Evolutionary conservation across 2,329 filamentous ascomycete species (phyloP).

Genomic region (Mariannaea sp.): DNA sequence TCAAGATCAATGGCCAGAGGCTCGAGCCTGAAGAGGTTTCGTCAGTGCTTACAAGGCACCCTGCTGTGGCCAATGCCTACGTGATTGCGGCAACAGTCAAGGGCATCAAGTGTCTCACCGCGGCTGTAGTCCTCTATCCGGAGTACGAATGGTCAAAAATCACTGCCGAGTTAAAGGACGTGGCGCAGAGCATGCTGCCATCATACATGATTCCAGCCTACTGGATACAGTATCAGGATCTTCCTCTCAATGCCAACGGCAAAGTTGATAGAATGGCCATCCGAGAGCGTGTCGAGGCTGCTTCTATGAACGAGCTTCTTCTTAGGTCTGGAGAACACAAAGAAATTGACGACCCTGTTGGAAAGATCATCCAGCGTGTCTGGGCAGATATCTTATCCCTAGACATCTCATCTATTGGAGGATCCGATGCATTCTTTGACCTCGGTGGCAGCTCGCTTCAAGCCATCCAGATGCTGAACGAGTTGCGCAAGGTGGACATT

Average conservation of each 20-base stretch:
- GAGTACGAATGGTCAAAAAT: not conserved
- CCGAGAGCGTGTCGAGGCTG: slow-evolving; percentile 2
- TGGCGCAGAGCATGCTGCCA: slow-evolving; percentile 19
- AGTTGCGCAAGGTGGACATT: slow-evolving; percentile 8
- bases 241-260: slow-evolving; percentile 34
- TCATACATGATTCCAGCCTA: slow-evolving; percentile 34
- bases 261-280: slow-evolving; percentile 29
- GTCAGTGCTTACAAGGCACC: not conserved
- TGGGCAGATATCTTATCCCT: slow-evolving; percentile 11
- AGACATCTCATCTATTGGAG: slow-evolving; percentile 1
- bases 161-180: slow-evolving; percentile 2
- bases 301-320: slow-evolving; percentile 5
- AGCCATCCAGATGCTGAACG: slow-evolving; percentile 4
- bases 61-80: not conserved
- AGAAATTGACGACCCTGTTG: slow-evolving; percentile 4
- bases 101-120: not conserved
- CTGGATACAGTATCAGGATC: slow-evolving; percentile 26
- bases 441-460: slow-evolving; percentile 21
- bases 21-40: slow-evolving; percentile 23
- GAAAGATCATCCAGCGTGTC: not conserved
- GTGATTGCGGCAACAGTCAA: slow-evolving; percentile 15
- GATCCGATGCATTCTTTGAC: slow-evolving; percentile 6
- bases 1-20: slow-evolving; percentile 33
- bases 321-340: not conserved
- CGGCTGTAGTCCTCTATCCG: not conserved